phyloP scores from a whole-genome alignment of 2,329 filamentous ascomycete genomes.

The Sporothrix phasma region DNA sequence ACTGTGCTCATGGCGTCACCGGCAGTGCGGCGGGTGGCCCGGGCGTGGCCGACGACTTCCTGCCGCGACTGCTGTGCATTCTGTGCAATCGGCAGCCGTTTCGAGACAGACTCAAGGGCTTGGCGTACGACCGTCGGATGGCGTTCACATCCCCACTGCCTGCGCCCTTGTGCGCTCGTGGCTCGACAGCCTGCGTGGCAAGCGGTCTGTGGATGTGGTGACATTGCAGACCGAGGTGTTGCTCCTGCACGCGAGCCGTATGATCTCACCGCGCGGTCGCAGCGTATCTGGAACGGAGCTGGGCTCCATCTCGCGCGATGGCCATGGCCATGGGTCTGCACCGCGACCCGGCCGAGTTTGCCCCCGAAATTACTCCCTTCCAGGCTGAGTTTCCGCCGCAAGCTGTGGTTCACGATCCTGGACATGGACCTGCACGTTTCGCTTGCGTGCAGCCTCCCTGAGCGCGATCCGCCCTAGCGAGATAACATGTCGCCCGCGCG shows the following conservation, averaged over 20 bases:
- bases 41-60: slow-evolving; percentile 32
- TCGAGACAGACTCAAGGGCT: slow-evolving; percentile 41
- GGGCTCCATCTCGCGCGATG: slow-evolving; percentile 45
- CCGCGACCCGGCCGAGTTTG: slow-evolving; percentile 45
- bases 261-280: slow-evolving; percentile 38
- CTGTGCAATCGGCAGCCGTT: slow-evolving; percentile 45
- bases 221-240: slow-evolving; percentile 46
- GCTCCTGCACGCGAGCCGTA: slow-evolving; percentile 42
- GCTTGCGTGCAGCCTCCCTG: slow-evolving; percentile 41
- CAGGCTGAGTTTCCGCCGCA: slow-evolving; percentile 43
- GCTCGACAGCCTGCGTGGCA: slow-evolving; percentile 42
- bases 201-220: slow-evolving; percentile 42
- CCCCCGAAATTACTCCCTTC: slow-evolving; percentile 37
- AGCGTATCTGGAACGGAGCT: slow-evolving; percentile 46
- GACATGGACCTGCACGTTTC: slow-evolving; percentile 48
- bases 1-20: slow-evolving; percentile 33
- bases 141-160: slow-evolving; percentile 47
- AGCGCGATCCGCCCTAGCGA: slow-evolving; percentile 43
- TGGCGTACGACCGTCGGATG: slow-evolving; percentile 41
- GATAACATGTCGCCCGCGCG: slow-evolving; percentile 42
- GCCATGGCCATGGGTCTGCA: slow-evolving; percentile 52
- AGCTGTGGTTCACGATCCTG: slow-evolving; percentile 46
- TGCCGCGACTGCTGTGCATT: slow-evolving; percentile 44
- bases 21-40: slow-evolving; percentile 26
- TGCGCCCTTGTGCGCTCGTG: slow-evolving; percentile 45